These are phyloP conservation scores for Wickerhamomyces alni DNA, from an alignment of 805 yeast genomes.

Conservation along the genomic window DNA sequence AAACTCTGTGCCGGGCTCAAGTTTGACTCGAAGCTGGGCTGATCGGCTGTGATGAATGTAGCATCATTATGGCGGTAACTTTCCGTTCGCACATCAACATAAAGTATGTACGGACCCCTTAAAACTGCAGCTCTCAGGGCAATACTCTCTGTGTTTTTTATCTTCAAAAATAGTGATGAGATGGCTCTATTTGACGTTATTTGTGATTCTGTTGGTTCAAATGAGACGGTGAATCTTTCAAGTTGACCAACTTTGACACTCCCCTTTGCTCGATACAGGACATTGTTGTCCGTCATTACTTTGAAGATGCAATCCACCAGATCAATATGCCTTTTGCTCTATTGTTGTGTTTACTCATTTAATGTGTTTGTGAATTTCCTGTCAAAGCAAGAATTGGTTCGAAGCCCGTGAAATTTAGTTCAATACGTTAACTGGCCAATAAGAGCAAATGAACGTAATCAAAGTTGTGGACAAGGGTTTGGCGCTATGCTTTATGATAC, in stretches of 20 bases:
- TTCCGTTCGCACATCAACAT: slow-evolving; percentile 57
- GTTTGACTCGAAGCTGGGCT: slow-evolving; percentile 70
- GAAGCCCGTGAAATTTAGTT: too few relatives aligned
- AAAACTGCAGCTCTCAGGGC: slow-evolving; percentile 65
- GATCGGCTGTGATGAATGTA: slow-evolving; percentile 67
- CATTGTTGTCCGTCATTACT: slow-evolving; percentile 5
- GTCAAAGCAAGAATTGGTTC: too few relatives aligned
- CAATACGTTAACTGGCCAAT: too few relatives aligned
- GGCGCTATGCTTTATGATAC: too few relatives aligned
- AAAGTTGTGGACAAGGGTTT: too few relatives aligned
- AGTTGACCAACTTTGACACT: slow-evolving; percentile 54
- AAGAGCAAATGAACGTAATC: too few relatives aligned
- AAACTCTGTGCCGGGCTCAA: slow-evolving; percentile 63
- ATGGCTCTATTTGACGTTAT: slow-evolving; percentile 17
- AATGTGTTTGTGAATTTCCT: too few relatives aligned
- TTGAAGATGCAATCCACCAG: too few relatives aligned
- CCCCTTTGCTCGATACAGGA: slow-evolving; percentile 32
- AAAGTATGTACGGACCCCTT: slow-evolving; percentile 71
- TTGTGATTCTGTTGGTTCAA: slow-evolving; percentile 31
- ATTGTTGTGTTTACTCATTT: too few relatives aligned
- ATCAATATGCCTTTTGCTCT: too few relatives aligned
- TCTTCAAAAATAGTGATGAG: slow-evolving; percentile 43
- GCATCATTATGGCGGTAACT: slow-evolving; percentile 46
- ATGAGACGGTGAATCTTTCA: slow-evolving; percentile 50
- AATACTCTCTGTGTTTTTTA: slow-evolving; percentile 58